phyloP scores from a whole-genome alignment of 768 basidiomycete species.

The Amanita muscaria region DNA sequence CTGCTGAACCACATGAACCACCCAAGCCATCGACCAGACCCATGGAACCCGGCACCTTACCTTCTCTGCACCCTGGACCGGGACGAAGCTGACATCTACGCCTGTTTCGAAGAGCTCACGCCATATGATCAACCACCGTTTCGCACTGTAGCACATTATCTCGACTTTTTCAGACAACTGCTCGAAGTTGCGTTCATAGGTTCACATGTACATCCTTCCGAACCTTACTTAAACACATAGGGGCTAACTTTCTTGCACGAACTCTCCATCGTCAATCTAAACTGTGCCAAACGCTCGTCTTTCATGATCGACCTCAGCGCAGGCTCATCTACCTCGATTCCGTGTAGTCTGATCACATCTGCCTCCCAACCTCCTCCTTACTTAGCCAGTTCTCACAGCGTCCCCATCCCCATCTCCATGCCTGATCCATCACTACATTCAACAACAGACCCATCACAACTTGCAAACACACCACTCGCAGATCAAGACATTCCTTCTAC shows the following conservation, averaged over 20 bases:
- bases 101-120: slow-evolving; percentile 37
- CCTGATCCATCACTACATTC: background rate
- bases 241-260: slow-evolving; percentile 43
- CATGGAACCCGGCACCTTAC: slow-evolving; percentile 47
- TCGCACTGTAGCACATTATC: slow-evolving; percentile 35
- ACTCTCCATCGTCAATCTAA: slow-evolving; percentile 29
- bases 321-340: slow-evolving; percentile 7
- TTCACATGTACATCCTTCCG: background rate
- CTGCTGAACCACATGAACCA: slow-evolving; percentile 37
- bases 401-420: too few species aligned
- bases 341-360: slow-evolving; percentile 13
- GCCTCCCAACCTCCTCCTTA: background rate
- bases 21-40: slow-evolving; percentile 35
- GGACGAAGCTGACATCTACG: slow-evolving; percentile 28
- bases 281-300: slow-evolving; percentile 24
- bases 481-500: too few species aligned
- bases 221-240: slow-evolving; percentile 14
- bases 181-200: slow-evolving; percentile 31
- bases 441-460: background rate
- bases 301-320: slow-evolving; percentile 39
- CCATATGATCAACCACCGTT: slow-evolving; percentile 39
- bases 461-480: too few species aligned
- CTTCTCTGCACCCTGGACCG: slow-evolving; percentile 34
- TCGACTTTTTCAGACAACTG: slow-evolving; percentile 43
- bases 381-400: too few species aligned